Base-by-base conservation (phyloP, 345 rosid species). In the Arabidopsis thaliana region DNA sequence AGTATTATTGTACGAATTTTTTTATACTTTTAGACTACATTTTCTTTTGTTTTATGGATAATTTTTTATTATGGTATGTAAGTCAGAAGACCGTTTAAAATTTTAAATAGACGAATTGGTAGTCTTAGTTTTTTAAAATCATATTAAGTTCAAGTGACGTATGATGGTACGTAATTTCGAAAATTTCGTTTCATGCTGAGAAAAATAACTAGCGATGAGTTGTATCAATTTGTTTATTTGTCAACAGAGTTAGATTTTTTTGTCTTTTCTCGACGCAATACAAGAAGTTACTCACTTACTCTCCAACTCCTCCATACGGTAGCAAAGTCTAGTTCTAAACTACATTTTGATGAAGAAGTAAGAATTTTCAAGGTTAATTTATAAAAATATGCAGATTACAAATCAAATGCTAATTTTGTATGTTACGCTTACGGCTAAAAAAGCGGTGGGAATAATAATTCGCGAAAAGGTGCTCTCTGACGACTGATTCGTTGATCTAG, bases 381-480 rank as follows among this genome's bases (percentile, higher is more conserved):
- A 28, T 28, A 28, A 28, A 28, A 28, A 28, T 28, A 28, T 28
- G 32, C 4, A 28, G 32, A 28, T 28, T 28, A 28, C 14, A 58
- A 58, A 59, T 38, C 10, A 10, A 57, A 4, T 28, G 6, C 5
- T 59, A 59, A 42, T 28, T 63, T 44, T 16, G 6, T 32, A 51
- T 7, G 25, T 53, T 28, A 69, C 9, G 64, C n/a, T 53, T 28
- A 69, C 9, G 64, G 36, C 48, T 45, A 5, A 36, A 46, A 72
- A 65, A 41, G n/a, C 67, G 66, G 61, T 74, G 51, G 72, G 78
- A 67, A 75, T 75, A 46, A 16, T 46, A 76, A 64, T 64, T 20
- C 37, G 52, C 48, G 33, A 48, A 71, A 77, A 65, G 30, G 61
- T 52, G 37, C 30, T 55, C 41, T 61, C 40, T 49, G 61, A 60